Evolutionary conservation across 257 asterid genomes (phyloP), one percentile per base, ranked within the genome.

Genomic region (Agastache rugosa): DNA sequence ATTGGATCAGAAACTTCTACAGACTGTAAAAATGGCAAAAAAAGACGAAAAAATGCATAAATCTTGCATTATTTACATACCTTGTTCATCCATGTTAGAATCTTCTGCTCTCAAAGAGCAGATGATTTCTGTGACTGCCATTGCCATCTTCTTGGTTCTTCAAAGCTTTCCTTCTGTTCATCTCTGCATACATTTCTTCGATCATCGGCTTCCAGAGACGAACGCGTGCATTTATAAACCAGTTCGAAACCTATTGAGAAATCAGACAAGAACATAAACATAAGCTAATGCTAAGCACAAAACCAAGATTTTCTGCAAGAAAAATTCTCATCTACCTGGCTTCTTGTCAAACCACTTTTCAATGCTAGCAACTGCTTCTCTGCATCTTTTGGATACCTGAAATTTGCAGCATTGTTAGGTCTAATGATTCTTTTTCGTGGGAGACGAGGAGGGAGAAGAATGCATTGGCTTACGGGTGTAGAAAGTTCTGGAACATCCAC

Each of bases 401-500:
- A 81, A 81, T 45, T 22, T 6, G 5, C 2, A 23, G 51, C 3
- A 17, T 74, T 63, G 39, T 67, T 48, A 1, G 9, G 17, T 47
- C 6, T 45, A 14, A 14, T 7, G 31, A 29, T 25, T 22, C 1
- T n/a, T 44, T 16, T 1, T 42, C 3, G 15, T 3, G 11, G 42
- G 22, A 8, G 12, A 8, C 11, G 14, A 15, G 1, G 7, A 31
- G 15, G 67, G 45, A 4, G 35, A 25, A 14, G 64, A 7, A 25
- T 11, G 64, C 15, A 11, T 34, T 11, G 37, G 81, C 91, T 82
- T 78, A 93, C 98, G 98, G 98, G 75, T 93, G 98, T 61, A 93
- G 98, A 75, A 93, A 93, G 77, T 93, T 93, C 71, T 91, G 97
- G 77, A 91, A 93, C 98, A 93, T 91, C 98, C 98, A 93, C 0